Evolutionary conservation across 306 rosid genomes (phyloP).

Genomic region (Mucuna pruriens): DNA sequence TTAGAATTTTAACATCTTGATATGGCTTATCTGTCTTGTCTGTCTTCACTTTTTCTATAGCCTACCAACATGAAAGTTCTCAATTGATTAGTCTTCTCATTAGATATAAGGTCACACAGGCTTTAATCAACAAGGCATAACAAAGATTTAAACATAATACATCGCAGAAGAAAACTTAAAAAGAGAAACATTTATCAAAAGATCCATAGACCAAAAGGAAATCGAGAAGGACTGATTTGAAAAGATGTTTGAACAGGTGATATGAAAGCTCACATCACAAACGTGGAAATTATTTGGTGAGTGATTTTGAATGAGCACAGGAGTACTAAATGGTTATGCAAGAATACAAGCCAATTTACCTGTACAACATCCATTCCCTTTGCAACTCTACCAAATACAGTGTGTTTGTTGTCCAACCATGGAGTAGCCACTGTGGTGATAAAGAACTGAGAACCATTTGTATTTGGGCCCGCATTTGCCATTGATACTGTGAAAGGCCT

Average conservation of each 20-base stretch:
- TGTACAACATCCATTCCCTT: constrained; percentile 99
- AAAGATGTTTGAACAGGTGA: background rate
- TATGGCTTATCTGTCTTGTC: constrained; percentile 86
- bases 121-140: constrained; percentile 2
- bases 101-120: background rate
- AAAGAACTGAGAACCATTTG: constrained; percentile 98
- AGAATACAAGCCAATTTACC: constrained; percentile 55
- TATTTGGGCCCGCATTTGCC: constrained; percentile 96
- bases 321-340: constrained; percentile 17
- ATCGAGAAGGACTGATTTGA: background rate
- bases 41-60: constrained; percentile 89
- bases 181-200: constrained; percentile 10
- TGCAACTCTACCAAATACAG: constrained; percentile 90
- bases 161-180: background rate
- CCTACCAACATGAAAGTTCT: constrained; percentile 58
- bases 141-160: background rate
- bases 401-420: constrained; percentile 97
- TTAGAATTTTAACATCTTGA: constrained; percentile 92
- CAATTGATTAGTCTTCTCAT: constrained; percentile 11
- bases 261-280: background rate
- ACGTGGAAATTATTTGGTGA: constrained; percentile 1
- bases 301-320: constrained; percentile 1
- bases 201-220: constrained; percentile 1
- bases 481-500: constrained; percentile 95
- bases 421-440: constrained; percentile 99